A percentile compares a stretch with the other conserved stretches of the same genome.
These are phyloP conservation scores for Comarum palustre DNA, from an alignment of 306 rosid species.

Conservation along the genomic window DNA sequence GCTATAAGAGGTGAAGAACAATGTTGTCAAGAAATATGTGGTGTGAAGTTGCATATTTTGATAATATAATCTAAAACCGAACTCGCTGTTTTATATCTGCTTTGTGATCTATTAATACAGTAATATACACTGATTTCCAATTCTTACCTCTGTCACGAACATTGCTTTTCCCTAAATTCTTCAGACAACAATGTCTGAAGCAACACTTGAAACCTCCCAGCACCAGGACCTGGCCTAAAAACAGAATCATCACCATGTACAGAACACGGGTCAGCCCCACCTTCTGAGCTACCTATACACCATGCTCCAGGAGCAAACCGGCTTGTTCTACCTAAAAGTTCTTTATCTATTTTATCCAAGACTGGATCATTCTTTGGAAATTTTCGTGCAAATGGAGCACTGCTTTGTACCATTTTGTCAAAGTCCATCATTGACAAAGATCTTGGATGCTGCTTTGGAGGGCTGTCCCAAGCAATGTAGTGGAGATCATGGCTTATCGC, in stretches of 20 bases:
- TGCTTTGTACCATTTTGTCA: slow-evolving; percentile 77
- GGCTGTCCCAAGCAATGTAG: slow-evolving; percentile 97
- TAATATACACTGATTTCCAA: slow-evolving; percentile 54
- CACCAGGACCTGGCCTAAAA: slow-evolving; percentile 76
- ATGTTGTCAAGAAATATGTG: slow-evolving; percentile 25
- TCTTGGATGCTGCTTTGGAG: slow-evolving; percentile 94
- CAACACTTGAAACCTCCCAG: slow-evolving; percentile 58
- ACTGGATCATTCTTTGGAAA: slow-evolving; percentile 75
- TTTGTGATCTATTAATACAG: slow-evolving; percentile 35
- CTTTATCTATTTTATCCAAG: slow-evolving; percentile 83
- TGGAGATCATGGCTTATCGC: slow-evolving; percentile 90
- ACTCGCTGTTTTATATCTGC: slow-evolving; percentile 41
- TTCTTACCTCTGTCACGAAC: slow-evolving; percentile 47
- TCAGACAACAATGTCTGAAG: slow-evolving; percentile 57
- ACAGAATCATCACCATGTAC: slow-evolving; percentile 61
- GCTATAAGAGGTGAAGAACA: slow-evolving; percentile 20
- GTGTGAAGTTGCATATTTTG: slow-evolving; percentile 26
- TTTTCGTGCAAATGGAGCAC: slow-evolving; percentile 81
- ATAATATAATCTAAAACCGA: slow-evolving; percentile 27
- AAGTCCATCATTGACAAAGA: slow-evolving; percentile 71
- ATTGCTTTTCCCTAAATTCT: slow-evolving; percentile 58
- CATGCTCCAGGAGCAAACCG: slow-evolving; percentile 83
- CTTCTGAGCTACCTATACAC: slow-evolving; percentile 62
- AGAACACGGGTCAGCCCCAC: slow-evolving; percentile 75
- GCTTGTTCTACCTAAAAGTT: slow-evolving; percentile 62